Conservation (phyloP, 495 filamentous ascomycete genomes). For the Alectoria sarmentosa region DNA sequence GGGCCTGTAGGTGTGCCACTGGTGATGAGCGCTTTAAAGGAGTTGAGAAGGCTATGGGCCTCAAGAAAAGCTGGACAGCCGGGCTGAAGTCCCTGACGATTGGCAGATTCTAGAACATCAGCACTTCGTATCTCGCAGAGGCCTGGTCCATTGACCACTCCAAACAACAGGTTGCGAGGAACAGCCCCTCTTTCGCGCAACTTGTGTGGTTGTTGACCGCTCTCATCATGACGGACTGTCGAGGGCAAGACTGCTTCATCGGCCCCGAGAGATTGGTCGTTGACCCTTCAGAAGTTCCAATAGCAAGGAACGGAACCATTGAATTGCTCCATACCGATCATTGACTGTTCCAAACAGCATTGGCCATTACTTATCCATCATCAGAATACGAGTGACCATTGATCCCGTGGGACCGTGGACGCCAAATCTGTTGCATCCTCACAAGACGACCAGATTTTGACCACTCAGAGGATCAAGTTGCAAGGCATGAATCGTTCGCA, state of each 20-base stretch:
- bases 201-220: neutral
- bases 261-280: neutral
- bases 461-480: neutral
- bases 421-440: neutral
- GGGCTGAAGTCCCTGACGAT: neutral
- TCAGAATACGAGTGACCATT: neutral
- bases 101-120: neutral
- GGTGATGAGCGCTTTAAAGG: conserved; percentile 73
- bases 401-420: neutral
- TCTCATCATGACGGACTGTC: neutral
- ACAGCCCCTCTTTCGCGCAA: neutral
- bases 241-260: neutral
- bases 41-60: conserved; percentile 52
- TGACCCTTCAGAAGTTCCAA: neutral
- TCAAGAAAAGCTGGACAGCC: conserved; percentile 33
- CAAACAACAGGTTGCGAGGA: neutral
- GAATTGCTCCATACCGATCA: neutral
- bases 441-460: neutral
- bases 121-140: neutral
- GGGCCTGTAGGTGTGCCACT: conserved; percentile 90
- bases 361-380: neutral
- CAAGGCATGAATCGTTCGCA: neutral
- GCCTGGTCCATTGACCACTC: neutral
- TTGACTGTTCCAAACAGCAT: neutral
- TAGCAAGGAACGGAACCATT: too few species aligned